A percentile compares a stretch with the other conserved stretches of the same genome.
These are phyloP conservation scores for Craspedostauros australis DNA, from an alignment of 108 stramenopile genomes.

Conservation along the genomic window DNA sequence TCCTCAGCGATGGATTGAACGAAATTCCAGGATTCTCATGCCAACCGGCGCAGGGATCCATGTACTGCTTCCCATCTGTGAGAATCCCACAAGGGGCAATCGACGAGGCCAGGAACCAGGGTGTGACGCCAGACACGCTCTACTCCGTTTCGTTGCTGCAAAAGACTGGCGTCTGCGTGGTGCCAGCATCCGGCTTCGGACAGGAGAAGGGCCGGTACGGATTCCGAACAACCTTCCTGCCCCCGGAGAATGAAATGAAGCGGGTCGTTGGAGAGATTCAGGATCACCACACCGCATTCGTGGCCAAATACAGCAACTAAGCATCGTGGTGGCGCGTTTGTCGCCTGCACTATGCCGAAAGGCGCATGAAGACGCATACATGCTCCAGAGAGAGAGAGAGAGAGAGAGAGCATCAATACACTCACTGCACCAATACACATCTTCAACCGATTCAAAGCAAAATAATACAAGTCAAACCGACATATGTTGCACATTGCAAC, in stretches of 20 bases:
- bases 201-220: slow-evolving; percentile 88
- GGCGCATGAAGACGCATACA: no score
- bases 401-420: no score
- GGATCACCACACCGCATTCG: slow-evolving; percentile 83
- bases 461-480: no score
- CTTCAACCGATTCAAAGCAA: no score
- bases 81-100: slow-evolving; percentile 75
- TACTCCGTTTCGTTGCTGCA: slow-evolving; percentile 90
- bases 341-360: no score
- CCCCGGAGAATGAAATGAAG: slow-evolving; percentile 74
- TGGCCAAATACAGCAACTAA: slow-evolving; percentile 62
- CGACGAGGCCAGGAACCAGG: slow-evolving; percentile 50
- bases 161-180: slow-evolving; percentile 88
- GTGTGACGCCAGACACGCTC: slow-evolving; percentile 81
- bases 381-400: no score
- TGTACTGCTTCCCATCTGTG: slow-evolving; percentile 95
- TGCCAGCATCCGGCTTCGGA: slow-evolving; percentile 95
- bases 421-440: no score
- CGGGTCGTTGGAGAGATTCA: slow-evolving; percentile 54
- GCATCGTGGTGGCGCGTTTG: no score
- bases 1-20: slow-evolving; percentile 81
- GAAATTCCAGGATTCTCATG: slow-evolving; percentile 89
- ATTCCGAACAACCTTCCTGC: slow-evolving; percentile 96
- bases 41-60: slow-evolving; percentile 88
- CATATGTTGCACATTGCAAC: no score